Evolutionary conservation across 495 filamentous ascomycete species (phyloP).

Genomic region (Daldinia concentrica): DNA sequence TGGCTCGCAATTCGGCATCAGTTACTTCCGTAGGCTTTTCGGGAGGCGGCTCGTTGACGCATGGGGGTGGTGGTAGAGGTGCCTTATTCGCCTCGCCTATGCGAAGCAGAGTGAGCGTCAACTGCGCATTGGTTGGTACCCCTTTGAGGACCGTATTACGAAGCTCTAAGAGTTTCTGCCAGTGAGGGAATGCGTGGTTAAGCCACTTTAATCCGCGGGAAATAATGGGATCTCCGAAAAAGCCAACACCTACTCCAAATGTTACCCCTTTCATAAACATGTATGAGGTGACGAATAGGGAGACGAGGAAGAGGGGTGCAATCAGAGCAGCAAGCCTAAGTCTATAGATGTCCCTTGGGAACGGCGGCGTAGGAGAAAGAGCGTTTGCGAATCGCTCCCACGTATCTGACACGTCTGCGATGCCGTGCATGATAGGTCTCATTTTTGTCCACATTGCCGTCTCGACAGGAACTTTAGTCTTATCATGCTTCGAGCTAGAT

Average conservation of each 20-base stretch:
- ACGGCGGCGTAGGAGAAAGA: slow-evolving; percentile 80
- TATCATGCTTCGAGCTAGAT: slow-evolving; percentile 68
- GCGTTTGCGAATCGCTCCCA: slow-evolving; percentile 87
- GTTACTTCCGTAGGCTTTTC: slow-evolving; percentile 57
- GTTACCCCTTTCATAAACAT: slow-evolving; percentile 75
- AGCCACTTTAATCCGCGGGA: slow-evolving; percentile 65
- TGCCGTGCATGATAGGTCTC: slow-evolving; percentile 77
- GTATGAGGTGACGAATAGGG: slow-evolving; percentile 73
- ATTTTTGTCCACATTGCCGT: slow-evolving; percentile 79
- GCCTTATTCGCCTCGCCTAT: slow-evolving; percentile 85
- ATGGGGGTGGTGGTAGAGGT: slow-evolving; percentile 82
- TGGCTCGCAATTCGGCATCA: slow-evolving; percentile 55
- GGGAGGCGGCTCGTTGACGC: slow-evolving; percentile 62
- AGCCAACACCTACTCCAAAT: slow-evolving; percentile 73
- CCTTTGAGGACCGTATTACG: slow-evolving; percentile 77
- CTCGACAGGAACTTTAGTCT: slow-evolving; percentile 85
- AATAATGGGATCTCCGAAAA: slow-evolving; percentile 84
- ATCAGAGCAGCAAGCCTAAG: slow-evolving; percentile 71
- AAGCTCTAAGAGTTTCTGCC: slow-evolving; percentile 75
- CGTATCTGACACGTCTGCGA: slow-evolving; percentile 77
- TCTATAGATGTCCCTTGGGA: slow-evolving; percentile 69
- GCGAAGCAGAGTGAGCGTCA: slow-evolving; percentile 85
- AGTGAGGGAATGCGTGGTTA: slow-evolving; percentile 74
- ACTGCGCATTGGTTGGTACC: slow-evolving; percentile 88
- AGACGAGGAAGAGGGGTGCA: slow-evolving; percentile 63